A percentile compares a stretch with the other conserved stretches of the same genome.
phyloP scores from a whole-genome alignment of 2,329 filamentous ascomycete genomes.

The Neofusicoccum parvum region DNA sequence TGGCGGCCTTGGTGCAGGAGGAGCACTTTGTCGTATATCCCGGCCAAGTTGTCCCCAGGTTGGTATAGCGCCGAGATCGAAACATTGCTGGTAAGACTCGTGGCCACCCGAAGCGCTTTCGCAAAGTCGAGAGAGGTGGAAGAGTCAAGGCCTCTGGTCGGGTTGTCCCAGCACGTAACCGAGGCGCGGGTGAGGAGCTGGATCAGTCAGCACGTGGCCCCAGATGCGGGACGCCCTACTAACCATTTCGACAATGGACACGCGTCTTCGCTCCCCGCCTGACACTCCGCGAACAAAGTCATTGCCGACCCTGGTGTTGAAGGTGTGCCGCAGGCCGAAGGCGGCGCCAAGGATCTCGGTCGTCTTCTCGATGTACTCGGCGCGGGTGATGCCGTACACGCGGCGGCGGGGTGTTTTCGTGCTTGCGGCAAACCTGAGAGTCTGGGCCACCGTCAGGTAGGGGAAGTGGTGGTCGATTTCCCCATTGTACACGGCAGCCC shows the following conservation, averaged over 20 bases:
- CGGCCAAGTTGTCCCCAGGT: slow-evolving; percentile 55
- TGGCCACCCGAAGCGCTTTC: slow-evolving; percentile 53
- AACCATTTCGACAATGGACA: slow-evolving; percentile 60
- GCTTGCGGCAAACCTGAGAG: slow-evolving; percentile 58
- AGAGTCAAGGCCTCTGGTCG: slow-evolving; percentile 42
- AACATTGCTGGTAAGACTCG: slow-evolving; percentile 53
- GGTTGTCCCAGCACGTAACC: slow-evolving; percentile 50
- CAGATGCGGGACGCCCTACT: slow-evolving; percentile 39
- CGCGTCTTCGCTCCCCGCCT: slow-evolving; percentile 64
- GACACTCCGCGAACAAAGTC: slow-evolving; percentile 64
- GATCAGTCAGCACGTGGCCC: slow-evolving; percentile 33
- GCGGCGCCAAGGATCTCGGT: slow-evolving; percentile 56
- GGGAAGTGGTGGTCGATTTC: slow-evolving; percentile 58
- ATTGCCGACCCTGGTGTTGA: slow-evolving; percentile 58
- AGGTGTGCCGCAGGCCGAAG: slow-evolving; percentile 58
- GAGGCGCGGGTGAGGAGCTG: slow-evolving; percentile 49
- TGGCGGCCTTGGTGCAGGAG: slow-evolving; percentile 77
- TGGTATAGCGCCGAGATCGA: slow-evolving; percentile 63
- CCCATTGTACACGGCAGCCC: slow-evolving; percentile 49
- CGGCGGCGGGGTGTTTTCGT: slow-evolving; percentile 52
- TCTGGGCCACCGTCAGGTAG: slow-evolving; percentile 59
- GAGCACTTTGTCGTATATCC: slow-evolving; percentile 71
- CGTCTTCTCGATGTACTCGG: slow-evolving; percentile 48
- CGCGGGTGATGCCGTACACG: slow-evolving; percentile 38
- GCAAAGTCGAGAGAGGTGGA: slow-evolving; percentile 61